Evolutionary conservation across 768 basidiomycete species (phyloP).

Genomic region (Russula griseocarnosa): DNA sequence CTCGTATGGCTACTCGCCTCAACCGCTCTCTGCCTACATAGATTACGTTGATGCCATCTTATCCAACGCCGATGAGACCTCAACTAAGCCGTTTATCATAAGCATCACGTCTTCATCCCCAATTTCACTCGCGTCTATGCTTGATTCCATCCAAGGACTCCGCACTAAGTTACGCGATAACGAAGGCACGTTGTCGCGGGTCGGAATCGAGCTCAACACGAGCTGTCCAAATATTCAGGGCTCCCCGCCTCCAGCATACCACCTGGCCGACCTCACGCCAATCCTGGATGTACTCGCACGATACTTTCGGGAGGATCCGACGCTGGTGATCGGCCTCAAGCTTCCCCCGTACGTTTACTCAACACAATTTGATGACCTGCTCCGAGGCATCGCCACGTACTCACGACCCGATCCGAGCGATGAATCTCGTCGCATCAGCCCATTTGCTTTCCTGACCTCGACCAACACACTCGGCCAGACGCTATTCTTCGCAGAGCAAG

Average conservation of each 20-base stretch:
- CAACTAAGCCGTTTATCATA: constrained; percentile 65
- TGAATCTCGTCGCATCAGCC: constrained; percentile 18
- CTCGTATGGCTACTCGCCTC: constrained; percentile 84
- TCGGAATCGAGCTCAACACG: constrained; percentile 80
- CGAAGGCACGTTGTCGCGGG: constrained; percentile 35
- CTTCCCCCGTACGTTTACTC: constrained; percentile 27
- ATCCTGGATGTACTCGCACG: constrained; percentile 54
- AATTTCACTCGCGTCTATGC: constrained; percentile 49
- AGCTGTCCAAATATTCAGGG: constrained; percentile 76
- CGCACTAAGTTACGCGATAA: constrained; percentile 38
- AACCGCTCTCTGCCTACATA: constrained; percentile 63
- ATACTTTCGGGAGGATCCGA: constrained; percentile 46
- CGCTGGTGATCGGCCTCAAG: constrained; percentile 72
- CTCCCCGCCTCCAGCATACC: constrained; percentile 64
- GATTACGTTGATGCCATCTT: constrained; percentile 55
- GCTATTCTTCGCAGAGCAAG: constrained; percentile 24
- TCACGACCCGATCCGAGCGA: constrained; percentile 24
- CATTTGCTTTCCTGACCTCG: constrained; percentile 28
- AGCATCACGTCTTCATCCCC: constrained; percentile 67
- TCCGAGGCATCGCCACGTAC: constrained; percentile 17
- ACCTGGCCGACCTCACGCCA: constrained; percentile 45
- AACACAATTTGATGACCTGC: constrained; percentile 25
- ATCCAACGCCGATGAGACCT: constrained; percentile 34
- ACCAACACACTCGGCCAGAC: constrained; percentile 28
- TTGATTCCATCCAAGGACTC: constrained; percentile 56